Evolutionary conservation across 495 filamentous ascomycete genomes (phyloP), one percentile per base, ranked within the genome.

Genomic region (Penicillium argentinense): DNA sequence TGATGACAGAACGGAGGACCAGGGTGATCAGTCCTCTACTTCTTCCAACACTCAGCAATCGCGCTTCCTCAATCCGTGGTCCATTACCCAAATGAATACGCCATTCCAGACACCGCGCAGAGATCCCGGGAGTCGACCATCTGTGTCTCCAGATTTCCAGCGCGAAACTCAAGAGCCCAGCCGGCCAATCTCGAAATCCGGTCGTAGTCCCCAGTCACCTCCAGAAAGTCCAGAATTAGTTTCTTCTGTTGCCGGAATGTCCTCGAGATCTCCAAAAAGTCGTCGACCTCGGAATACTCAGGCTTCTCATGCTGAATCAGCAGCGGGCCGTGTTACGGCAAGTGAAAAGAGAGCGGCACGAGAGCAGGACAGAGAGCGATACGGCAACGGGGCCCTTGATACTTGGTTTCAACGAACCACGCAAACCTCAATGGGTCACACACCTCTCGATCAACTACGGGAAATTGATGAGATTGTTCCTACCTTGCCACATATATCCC

Each of bases 321-420:
- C 7, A n/a, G n/a, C n/a, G n/a, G n/a, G n/a, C n/a, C n/a, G n/a
- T n/a, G n/a, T n/a, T n/a, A n/a, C n/a, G n/a, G n/a, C n/a, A n/a
- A n/a, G n/a, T n/a, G n/a, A n/a, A 28, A 27, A 37, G 29, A 59
- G 45, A 5, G 52, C 48, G 1, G 54, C 54, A 12, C 52, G 66
- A 19, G 57, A 66, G 22, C 57, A 53, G 5, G 64, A 67, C 28
- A 44, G 53, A 36, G 66, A 68, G 19, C 59, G 60, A 4, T 69
- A 69, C 39, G 67, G 64, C 1, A 74, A 69, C 32, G 71, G 67
- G 13, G 55, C 68, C 16, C 54, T 74, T 0, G 71, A 74, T 40
- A 68, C 66, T 9, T 71, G 60, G 69, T 72, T 74, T 29, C 47
- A 53, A 6, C 67, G 50, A 3, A 61, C 56, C 0, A 64, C 63